Evolutionary conservation across 148 eudicot genomes (phyloP).

Genomic region (Pharnaceum exiguum): DNA sequence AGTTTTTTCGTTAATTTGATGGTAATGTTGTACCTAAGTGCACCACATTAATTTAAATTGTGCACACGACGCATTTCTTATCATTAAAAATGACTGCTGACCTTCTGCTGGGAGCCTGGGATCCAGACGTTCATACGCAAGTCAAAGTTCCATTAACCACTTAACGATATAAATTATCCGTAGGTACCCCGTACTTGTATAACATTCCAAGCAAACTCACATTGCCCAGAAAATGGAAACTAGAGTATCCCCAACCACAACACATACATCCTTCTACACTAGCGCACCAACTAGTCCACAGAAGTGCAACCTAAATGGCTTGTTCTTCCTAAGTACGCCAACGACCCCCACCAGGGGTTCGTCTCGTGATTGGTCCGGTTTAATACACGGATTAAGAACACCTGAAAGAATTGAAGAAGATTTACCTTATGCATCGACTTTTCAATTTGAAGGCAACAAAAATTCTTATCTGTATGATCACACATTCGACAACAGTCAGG

Average conservation of each 20-base stretch:
- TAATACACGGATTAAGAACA: slow-evolving; percentile 9
- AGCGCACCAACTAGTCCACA: slow-evolving; percentile 45
- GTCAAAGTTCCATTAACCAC: no score
- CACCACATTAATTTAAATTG: no score
- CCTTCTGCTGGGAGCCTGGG: no score
- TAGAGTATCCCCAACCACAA: slow-evolving; percentile 11
- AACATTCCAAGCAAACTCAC: no score
- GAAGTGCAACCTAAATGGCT: slow-evolving; percentile 17
- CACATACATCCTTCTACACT: slow-evolving; percentile 29
- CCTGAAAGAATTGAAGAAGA: not conserved
- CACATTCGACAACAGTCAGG: slow-evolving; percentile 6
- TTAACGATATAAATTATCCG: no score
- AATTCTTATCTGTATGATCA: slow-evolving; percentile 16
- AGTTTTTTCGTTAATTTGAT: no score
- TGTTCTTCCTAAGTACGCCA: slow-evolving; percentile 34
- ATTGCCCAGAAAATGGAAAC: slow-evolving; percentile 22
- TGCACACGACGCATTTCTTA: no score
- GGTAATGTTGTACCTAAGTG: no score
- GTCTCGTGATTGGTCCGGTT: slow-evolving; percentile 13
- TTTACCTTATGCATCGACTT: slow-evolving; percentile 19
- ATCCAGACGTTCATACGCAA: no score
- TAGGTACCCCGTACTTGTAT: no score
- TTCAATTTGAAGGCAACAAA: slow-evolving; percentile 56
- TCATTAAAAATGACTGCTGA: no score
- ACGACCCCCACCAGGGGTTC: slow-evolving; percentile 36